Evolutionary conservation across 768 basidiomycete species (phyloP).

Genomic region (Neoboletus brunneissimus): DNA sequence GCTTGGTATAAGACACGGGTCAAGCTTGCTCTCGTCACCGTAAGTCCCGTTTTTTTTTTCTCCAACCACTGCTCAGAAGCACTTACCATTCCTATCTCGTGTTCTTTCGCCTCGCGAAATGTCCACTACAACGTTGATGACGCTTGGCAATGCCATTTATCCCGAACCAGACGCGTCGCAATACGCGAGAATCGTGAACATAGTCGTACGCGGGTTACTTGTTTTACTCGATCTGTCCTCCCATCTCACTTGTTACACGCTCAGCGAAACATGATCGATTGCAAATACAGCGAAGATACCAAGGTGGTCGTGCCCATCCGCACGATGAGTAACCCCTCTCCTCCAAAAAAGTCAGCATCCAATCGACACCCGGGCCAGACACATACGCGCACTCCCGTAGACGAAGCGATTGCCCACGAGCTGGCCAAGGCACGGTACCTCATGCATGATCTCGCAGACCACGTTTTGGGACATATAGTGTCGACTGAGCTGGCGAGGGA

Average conservation of each 20-base stretch:
- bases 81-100: not conserved
- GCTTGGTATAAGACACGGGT: no score
- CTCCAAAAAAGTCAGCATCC: no score
- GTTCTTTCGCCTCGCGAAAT: not conserved
- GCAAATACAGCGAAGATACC: not conserved
- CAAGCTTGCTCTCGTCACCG: no score
- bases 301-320: not conserved
- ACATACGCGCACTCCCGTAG: no score
- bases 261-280: conserved; percentile 1
- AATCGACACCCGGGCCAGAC: no score
- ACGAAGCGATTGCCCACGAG: no score
- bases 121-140: not conserved
- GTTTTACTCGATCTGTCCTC: not conserved
- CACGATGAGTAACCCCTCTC: no score
- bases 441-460: not conserved
- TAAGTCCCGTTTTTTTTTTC: not conserved
- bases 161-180: not conserved
- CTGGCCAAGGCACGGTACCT: not conserved
- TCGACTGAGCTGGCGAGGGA: conserved; percentile 1
- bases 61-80: not conserved
- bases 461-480: not conserved
- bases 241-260: not conserved
- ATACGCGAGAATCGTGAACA: not conserved
- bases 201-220: not conserved
- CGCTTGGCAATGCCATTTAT: not conserved